Percentiles rank a stretch among this genome's conserved stretches.
Evolutionary conservation across 2,329 filamentous ascomycete species (phyloP).

Genomic region (Venturia pyrina): DNA sequence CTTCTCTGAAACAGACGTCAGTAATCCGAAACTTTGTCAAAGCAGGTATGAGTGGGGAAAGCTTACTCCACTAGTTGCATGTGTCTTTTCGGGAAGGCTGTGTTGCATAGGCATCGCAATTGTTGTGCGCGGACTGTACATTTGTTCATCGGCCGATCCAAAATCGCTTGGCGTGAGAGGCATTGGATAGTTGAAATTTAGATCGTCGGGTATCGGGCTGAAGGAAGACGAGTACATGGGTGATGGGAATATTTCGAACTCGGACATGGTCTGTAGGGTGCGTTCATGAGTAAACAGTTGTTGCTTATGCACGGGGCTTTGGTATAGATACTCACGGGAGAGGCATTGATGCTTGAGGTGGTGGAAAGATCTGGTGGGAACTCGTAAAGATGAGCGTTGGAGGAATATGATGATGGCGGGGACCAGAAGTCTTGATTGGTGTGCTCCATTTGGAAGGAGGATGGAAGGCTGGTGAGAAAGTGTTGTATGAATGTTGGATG

Average conservation of each 20-base stretch:
- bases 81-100: conserved; percentile 20
- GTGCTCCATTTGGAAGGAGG: conserved; percentile 3
- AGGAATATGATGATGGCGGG: conserved; percentile 3
- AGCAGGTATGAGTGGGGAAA: conserved; percentile 14
- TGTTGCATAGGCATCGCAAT: conserved; percentile 6
- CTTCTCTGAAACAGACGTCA: conserved; percentile 35
- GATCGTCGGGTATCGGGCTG: conserved; percentile 9
- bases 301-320: not conserved
- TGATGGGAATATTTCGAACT: conserved; percentile 8
- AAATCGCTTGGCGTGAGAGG: conserved; percentile 31
- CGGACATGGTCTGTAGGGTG: conserved; percentile 8
- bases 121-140: conserved; percentile 24
- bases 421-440: conserved; percentile 7
- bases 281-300: conserved; percentile 2
- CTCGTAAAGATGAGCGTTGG: conserved; percentile 6
- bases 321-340: conserved; percentile 22
- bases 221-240: conserved; percentile 9
- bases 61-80: conserved; percentile 18
- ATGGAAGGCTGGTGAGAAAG: not conserved
- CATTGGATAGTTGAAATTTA: conserved; percentile 24
- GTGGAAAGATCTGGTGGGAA: conserved; percentile 7
- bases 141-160: conserved; percentile 27
- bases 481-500: not conserved
- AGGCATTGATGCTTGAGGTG: conserved; percentile 25
- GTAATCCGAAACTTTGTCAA: not conserved